phyloP scores from a whole-genome alignment of 208 protist genomes.

The Porcisia hertigi region DNA sequence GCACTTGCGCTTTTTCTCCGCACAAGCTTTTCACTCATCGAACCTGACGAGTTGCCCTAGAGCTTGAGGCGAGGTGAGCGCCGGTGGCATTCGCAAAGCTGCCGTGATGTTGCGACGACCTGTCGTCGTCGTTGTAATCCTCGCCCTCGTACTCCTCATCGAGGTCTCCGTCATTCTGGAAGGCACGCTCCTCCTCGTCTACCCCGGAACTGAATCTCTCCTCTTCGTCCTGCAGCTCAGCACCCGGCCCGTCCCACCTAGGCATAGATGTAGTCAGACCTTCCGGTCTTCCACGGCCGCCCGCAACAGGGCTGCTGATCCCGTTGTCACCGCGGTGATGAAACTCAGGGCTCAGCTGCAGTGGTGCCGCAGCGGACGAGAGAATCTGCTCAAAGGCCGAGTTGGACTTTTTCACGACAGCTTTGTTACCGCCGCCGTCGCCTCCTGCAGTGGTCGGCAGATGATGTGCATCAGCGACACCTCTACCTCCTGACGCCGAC shows the following conservation, averaged over 20 bases:
- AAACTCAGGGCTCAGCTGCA: slow-evolving; percentile 31
- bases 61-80: background rate
- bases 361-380: slow-evolving; percentile 30
- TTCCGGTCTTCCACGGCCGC: background rate
- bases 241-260: background rate
- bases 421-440: background rate
- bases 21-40: background rate
- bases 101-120: slow-evolving; percentile 7
- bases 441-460: too few species aligned
- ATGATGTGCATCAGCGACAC: background rate
- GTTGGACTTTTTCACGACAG: slow-evolving; percentile 10
- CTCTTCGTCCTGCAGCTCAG: background rate
- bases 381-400: slow-evolving; percentile 57
- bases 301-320: background rate
- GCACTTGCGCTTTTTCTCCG: background rate
- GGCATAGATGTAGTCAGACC: background rate
- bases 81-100: background rate
- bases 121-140: slow-evolving; percentile 28
- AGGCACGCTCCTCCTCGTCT: slow-evolving; percentile 9
- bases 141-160: slow-evolving; percentile 18
- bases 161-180: slow-evolving; percentile 12
- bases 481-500: background rate
- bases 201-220: background rate
- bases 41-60: background rate
- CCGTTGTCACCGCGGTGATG: slow-evolving; percentile 35